Evolutionary conservation across 139 green algal species (phyloP), one percentile per base, ranked within the genome.

Genomic region (Chlamydomonas urium): DNA sequence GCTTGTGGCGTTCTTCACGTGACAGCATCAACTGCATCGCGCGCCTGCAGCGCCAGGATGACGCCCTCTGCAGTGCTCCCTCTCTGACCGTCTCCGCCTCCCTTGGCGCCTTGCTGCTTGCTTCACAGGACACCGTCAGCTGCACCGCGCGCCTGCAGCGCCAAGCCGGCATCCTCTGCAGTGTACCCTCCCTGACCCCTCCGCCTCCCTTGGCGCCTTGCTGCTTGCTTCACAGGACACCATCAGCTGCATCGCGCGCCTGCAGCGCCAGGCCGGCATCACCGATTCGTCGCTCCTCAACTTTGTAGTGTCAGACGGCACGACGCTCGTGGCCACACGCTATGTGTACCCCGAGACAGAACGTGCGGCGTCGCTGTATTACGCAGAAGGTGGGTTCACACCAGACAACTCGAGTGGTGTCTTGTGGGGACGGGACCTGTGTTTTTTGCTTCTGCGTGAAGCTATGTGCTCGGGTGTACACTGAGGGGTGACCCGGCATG

Each of bases 251-350:
- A 89, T 86, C 38, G 69, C 56, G 38, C 19, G 33, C 3, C 50
- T 88, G 1, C 87, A 93, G 74, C 37, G 65, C 1, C 72, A 84
- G 42, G 60, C 79, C 21, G 88, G 83, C 31, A 74, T 92, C 31
- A 75, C 48, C 17, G 81, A 84, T 31, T 72, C 78, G 6, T 92
- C 83, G 24, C 85, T 98, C 48, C 87, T 98, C 37, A 98, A 98
- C 81, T 98, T 92, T 73, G 89, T 93, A 0, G 81, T 98, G 10
- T 90, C 84, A 4, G 94, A 98, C 66, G 94, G 94, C 28, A 37
- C 42, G 35, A 92, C 85, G 10, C 79, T 97, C 38, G 75, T 98
- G 0, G 91, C 92, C 45, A 97, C 94, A 23, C 88, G 93, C 47
- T 98, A 89, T 77, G 88, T 90, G 6, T 83, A 69, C 47, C 83